These are phyloP conservation scores for Fusarium sp. DNA, from an alignment of 2,329 filamentous ascomycete genomes.

Conservation along the genomic window DNA sequence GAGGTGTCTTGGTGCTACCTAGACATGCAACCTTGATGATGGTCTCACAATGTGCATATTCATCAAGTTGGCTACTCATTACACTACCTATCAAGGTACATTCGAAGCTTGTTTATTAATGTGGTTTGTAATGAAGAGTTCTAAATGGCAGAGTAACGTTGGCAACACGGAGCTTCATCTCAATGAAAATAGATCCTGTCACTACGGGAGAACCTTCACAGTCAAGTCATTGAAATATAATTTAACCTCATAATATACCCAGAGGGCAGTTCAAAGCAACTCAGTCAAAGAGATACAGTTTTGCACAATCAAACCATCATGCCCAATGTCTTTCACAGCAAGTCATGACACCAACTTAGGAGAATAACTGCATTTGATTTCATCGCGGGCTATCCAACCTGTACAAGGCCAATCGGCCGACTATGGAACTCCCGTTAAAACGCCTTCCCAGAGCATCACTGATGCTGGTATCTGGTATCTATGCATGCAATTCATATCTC, in stretches of 20 bases:
- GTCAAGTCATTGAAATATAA: not conserved
- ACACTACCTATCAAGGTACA: not conserved
- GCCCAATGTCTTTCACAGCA: not conserved
- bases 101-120: not conserved
- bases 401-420: constrained; percentile 28
- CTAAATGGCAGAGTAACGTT: not conserved
- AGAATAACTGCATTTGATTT: constrained; percentile 15
- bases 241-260: too few species aligned
- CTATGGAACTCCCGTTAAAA: constrained; percentile 35
- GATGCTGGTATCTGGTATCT: constrained; percentile 20
- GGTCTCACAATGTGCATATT: not conserved
- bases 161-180: not conserved
- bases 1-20: not conserved
- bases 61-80: not conserved
- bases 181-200: too few species aligned
- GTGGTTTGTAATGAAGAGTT: not conserved
- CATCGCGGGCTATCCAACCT: constrained; percentile 34
- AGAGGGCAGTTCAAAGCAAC: too few species aligned
- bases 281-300: too few species aligned
- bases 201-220: not conserved
- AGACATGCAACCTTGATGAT: not conserved
- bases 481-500: constrained; percentile 39
- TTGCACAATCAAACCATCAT: too few species aligned
- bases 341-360: not conserved
- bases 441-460: constrained; percentile 29